Evolutionary conservation across 441 rosid genomes (phyloP).

Genomic region (Erodium moschatum): DNA sequence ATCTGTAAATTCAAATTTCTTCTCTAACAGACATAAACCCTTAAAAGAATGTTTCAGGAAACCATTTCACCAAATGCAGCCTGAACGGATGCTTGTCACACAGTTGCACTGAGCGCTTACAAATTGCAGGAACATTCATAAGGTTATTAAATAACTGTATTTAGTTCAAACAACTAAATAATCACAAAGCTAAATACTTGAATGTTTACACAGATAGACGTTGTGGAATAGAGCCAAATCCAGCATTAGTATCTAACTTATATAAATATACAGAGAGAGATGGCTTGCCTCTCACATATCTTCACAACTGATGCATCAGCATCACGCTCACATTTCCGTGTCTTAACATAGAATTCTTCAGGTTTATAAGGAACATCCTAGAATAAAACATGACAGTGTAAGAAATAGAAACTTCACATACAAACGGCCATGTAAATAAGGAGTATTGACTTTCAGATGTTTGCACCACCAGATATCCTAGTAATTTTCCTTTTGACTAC

Average conservation of each 20-base stretch:
- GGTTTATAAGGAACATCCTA: conserved; percentile 91
- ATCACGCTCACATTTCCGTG: conserved; percentile 75
- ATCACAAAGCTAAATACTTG: background rate
- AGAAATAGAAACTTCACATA: background rate
- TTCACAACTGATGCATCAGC: conserved; percentile 61
- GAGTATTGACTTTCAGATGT: background rate
- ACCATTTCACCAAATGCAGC: background rate
- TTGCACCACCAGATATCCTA: background rate
- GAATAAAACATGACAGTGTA: conserved; percentile 3
- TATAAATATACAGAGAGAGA: background rate
- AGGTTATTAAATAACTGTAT: background rate
- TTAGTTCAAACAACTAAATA: background rate
- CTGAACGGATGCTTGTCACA: background rate
- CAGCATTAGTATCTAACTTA: background rate
- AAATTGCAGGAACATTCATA: background rate
- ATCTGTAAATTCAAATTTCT: conserved; percentile 1
- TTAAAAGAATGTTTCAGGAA: background rate
- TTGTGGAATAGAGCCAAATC: background rate
- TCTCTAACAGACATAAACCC: background rate
- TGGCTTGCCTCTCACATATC: conserved; percentile 63
- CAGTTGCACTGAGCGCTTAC: background rate
- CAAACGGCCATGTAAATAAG: background rate
- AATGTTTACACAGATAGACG: background rate
- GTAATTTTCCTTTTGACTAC: background rate
- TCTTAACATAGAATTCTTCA: conserved; percentile 58